These are phyloP conservation scores for Wickerhamiella kurtzmanii DNA, from an alignment of 805 yeast species.

Conservation along the genomic window DNA sequence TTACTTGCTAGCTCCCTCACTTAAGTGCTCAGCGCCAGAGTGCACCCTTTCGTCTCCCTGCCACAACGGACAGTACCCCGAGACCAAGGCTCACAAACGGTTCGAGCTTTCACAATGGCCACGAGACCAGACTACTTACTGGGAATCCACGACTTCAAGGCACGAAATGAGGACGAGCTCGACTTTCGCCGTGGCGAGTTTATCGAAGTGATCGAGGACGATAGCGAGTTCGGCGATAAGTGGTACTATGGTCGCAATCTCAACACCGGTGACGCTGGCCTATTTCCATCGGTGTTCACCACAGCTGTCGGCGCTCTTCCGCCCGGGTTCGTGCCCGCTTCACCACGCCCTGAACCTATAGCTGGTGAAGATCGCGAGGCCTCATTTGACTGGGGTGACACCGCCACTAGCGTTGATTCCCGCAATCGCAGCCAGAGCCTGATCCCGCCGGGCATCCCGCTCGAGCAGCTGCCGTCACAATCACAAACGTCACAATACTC, in stretches of 20 bases:
- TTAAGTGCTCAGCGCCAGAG: neutral
- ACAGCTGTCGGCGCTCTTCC: slow-evolving; percentile 14
- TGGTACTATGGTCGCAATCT: slow-evolving; percentile 73
- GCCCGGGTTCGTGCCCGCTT: slow-evolving; percentile 4
- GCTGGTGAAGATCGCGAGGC: neutral
- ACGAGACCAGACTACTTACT: slow-evolving; percentile 23
- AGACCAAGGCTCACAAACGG: neutral
- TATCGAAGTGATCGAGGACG: slow-evolving; percentile 82
- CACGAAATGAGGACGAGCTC: slow-evolving; percentile 83
- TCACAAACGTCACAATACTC: neutral
- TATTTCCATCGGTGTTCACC: slow-evolving; percentile 85
- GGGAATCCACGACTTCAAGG: slow-evolving; percentile 76
- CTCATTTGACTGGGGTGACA: neutral
- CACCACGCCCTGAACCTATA: slow-evolving; percentile 26
- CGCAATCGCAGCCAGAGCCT: neutral
- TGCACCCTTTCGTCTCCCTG: neutral
- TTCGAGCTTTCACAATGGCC: slow-evolving; percentile 1
- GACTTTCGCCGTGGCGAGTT: slow-evolving; percentile 70
- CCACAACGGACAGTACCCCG: neutral
- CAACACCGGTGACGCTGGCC: slow-evolving; percentile 59
- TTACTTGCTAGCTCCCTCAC: no score
- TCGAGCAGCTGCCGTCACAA: neutral
- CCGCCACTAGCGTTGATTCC: neutral
- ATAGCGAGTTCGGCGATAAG: slow-evolving; percentile 86
- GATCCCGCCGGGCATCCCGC: no score